These are phyloP conservation scores for Pyrenopolyporus hunteri DNA, from an alignment of 495 filamentous ascomycete genomes.

Conservation along the genomic window DNA sequence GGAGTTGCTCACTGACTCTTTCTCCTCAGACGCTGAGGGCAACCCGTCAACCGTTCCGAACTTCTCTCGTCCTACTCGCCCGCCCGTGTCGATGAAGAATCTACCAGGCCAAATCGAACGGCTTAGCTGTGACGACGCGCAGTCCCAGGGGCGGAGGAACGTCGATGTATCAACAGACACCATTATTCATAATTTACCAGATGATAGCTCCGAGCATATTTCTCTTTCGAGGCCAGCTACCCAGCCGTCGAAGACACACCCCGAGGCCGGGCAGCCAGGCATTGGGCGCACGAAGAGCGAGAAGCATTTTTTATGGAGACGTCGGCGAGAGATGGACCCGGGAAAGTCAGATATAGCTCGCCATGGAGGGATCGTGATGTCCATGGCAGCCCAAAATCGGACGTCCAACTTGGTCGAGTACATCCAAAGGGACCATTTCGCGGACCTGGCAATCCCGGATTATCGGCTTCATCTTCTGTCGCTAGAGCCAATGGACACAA, in stretches of 20 bases:
- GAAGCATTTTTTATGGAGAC: slow-evolving; percentile 44
- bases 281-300: slow-evolving; percentile 20
- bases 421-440: slow-evolving; percentile 31
- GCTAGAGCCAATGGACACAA: slow-evolving; percentile 13
- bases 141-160: not conserved
- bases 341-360: slow-evolving; percentile 16
- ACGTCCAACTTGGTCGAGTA: slow-evolving; percentile 17
- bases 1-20: slow-evolving; percentile 26
- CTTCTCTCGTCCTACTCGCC: slow-evolving; percentile 36
- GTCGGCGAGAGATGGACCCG: slow-evolving; percentile 35
- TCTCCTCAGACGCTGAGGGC: slow-evolving; percentile 21
- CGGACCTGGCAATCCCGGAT: slow-evolving; percentile 38
- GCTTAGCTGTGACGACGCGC: slow-evolving; percentile 27
- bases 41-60: slow-evolving; percentile 11
- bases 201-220: not conserved
- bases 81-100: slow-evolving; percentile 25
- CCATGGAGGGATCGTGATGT: slow-evolving; percentile 13
- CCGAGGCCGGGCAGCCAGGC: not conserved
- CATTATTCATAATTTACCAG: slow-evolving; percentile 33
- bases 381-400: slow-evolving; percentile 13
- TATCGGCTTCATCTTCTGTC: slow-evolving; percentile 35
- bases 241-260: slow-evolving; percentile 8
- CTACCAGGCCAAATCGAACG: slow-evolving; percentile 25
- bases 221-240: slow-evolving; percentile 11
- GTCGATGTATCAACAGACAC: slow-evolving; percentile 34